These are phyloP conservation scores for Acacia confusa DNA, from an alignment of 306 rosid species.

Conservation along the genomic window DNA sequence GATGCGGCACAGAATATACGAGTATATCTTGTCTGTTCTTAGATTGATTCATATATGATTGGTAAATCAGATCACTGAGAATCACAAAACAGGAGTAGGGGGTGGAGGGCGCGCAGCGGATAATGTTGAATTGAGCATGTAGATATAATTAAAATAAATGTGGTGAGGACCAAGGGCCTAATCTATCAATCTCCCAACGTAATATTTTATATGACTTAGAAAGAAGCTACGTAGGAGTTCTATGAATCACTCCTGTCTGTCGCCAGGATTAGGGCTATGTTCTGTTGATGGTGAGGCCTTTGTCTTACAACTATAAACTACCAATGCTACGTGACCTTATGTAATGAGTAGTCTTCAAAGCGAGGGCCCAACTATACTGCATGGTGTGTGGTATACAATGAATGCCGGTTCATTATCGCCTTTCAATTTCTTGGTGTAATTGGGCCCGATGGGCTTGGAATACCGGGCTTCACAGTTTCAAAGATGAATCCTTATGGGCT, in stretches of 20 bases:
- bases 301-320: constrained; percentile 22
- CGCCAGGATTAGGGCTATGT: constrained; percentile 32
- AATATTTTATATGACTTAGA: constrained; percentile 40
- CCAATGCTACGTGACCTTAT: background rate
- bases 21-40: background rate
- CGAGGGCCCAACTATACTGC: background rate
- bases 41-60: background rate
- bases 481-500: background rate
- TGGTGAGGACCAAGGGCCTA: background rate
- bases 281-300: constrained; percentile 31
- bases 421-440: background rate
- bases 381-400: background rate
- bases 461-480: background rate
- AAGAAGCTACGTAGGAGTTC: constrained; percentile 44
- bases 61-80: constrained; percentile 15
- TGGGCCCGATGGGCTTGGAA: background rate
- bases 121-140: constrained; percentile 23
- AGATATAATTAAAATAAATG: background rate
- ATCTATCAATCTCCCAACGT: constrained; percentile 5
- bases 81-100: background rate
- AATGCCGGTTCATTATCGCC: background rate
- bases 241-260: constrained; percentile 39
- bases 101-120: background rate
- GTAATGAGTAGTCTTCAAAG: constrained; percentile 18
- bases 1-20: background rate